These are phyloP conservation scores for Scenedesmus sp. DNA, from an alignment of 163 green algal species.

Conservation along the genomic window DNA sequence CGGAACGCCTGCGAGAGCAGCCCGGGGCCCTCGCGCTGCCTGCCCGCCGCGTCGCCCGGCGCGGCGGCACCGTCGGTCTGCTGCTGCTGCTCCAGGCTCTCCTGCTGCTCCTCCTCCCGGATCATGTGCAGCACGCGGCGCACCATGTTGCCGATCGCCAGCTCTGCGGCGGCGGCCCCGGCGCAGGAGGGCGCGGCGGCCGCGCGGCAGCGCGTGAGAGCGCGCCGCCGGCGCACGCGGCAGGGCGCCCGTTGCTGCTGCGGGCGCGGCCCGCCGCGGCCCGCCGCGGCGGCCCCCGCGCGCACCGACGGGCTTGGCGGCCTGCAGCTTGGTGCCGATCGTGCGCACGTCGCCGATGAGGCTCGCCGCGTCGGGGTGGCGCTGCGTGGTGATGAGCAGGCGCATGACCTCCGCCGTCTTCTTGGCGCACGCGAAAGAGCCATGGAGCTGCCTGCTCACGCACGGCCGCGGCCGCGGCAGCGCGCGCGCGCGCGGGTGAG, in stretches of 20 bases:
- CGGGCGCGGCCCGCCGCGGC: background rate
- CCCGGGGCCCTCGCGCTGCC: conserved; percentile 37
- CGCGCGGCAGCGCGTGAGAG: too few species aligned
- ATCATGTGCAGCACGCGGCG: conserved; percentile 95
- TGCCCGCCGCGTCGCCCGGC: background rate
- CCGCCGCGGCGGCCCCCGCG: background rate
- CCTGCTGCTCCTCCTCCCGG: conserved; percentile 79
- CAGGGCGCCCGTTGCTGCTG: background rate
- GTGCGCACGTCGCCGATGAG: conserved; percentile 82
- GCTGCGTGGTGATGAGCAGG: conserved; percentile 74
- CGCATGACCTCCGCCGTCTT: conserved; percentile 87
- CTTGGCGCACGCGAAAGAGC: conserved; percentile 76
- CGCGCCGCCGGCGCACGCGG: too few species aligned
- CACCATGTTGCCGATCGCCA: conserved; percentile 96
- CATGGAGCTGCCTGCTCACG: conserved; percentile 74
- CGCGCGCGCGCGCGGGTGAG: background rate
- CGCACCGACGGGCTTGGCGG: conserved; percentile 80
- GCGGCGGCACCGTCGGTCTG: conserved; percentile 2
- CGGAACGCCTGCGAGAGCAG: conserved; percentile 65
- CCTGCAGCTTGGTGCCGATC: conserved; percentile 77
- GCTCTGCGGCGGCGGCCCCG: conserved; percentile 68
- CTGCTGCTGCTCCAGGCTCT: conserved; percentile 47
- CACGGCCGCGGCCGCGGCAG: too few species aligned
- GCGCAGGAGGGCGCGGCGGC: too few species aligned
- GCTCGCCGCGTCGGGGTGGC: conserved; percentile 62